Conservation (phyloP, 2,329 filamentous ascomycete genomes). For the Didymella glomerata region DNA sequence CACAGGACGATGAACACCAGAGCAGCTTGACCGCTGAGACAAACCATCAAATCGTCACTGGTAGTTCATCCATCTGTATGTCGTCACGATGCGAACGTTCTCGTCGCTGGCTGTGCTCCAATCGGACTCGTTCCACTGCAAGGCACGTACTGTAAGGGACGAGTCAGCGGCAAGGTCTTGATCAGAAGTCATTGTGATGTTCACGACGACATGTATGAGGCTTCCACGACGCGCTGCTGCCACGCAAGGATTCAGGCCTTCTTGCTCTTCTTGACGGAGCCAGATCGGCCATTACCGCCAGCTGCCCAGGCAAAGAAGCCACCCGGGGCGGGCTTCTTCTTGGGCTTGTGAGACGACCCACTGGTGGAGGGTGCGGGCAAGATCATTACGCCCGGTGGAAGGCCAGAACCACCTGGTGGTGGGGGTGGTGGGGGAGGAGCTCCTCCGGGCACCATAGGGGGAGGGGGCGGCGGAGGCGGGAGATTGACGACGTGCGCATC, state of each 20-base stretch:
- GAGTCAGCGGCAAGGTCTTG: background rate
- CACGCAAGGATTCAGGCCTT: slow-evolving; percentile 23
- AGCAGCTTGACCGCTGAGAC: background rate
- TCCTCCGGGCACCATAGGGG: background rate
- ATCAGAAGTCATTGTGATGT: background rate
- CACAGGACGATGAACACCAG: background rate
- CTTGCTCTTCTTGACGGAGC: slow-evolving; percentile 21
- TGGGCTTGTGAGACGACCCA: slow-evolving; percentile 16
- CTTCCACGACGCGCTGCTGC: slow-evolving; percentile 23
- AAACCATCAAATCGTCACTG: background rate
- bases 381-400: background rate
- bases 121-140: background rate
- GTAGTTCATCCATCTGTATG: slow-evolving; percentile 6
- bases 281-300: slow-evolving; percentile 9
- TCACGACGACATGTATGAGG: slow-evolving; percentile 14
- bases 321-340: slow-evolving; percentile 10
- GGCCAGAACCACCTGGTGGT: background rate
- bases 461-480: slow-evolving; percentile 1
- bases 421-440: slow-evolving; percentile 1
- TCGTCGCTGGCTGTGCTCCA: background rate
- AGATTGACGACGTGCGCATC: slow-evolving; percentile 6
- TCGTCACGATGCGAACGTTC: slow-evolving; percentile 1
- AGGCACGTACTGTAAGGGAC: background rate
- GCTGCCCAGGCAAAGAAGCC: slow-evolving; percentile 23
- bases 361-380: background rate